Percentiles rank a stretch among this genome's conserved stretches.
Evolutionary conservation across 495 filamentous ascomycete species (phyloP).

Genomic region (Hypoxylon intermedium): DNA sequence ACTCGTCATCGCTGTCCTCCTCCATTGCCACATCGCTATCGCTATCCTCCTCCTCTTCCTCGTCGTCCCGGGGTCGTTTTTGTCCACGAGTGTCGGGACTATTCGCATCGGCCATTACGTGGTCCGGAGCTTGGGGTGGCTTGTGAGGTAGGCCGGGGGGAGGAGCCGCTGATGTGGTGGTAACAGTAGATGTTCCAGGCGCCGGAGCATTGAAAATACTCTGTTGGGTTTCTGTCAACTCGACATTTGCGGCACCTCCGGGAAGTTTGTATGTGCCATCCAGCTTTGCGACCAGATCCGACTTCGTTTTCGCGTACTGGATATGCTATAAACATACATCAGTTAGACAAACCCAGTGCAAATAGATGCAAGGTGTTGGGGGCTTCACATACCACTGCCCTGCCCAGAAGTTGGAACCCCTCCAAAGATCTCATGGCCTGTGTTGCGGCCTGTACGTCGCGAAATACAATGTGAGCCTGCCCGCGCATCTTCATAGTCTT

Average conservation of each 20-base stretch:
- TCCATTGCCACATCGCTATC: constrained; percentile 78
- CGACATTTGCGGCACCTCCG: constrained; percentile 59
- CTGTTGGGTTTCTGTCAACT: constrained; percentile 77
- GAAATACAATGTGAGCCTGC: constrained; percentile 91
- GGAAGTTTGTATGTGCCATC: constrained; percentile 85
- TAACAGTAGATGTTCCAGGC: constrained; percentile 51
- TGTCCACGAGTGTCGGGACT: constrained; percentile 55
- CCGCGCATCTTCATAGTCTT: constrained; percentile 91
- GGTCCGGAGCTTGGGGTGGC: constrained; percentile 48
- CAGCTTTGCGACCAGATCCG: constrained; percentile 83
- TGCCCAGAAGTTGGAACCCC: constrained; percentile 86
- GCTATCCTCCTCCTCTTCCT: constrained; percentile 61
- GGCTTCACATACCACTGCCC: constrained; percentile 72
- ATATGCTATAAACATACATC: constrained; percentile 69
- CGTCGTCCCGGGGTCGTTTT: constrained; percentile 77
- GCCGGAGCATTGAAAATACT: constrained; percentile 78
- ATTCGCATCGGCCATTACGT: constrained; percentile 52
- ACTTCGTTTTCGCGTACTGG: constrained; percentile 84
- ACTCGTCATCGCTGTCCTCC: constrained; percentile 68
- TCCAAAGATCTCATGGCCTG: constrained; percentile 89
- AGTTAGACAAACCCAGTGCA: constrained; percentile 16
- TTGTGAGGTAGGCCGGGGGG: constrained; percentile 51
- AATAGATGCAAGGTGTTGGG: background rate
- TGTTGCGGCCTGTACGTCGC: constrained; percentile 84
- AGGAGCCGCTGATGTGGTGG: constrained; percentile 49